A percentile compares a stretch with the other conserved stretches of the same genome.
phyloP scores from a whole-genome alignment of 2,329 filamentous ascomycete genomes.

The Aureobasidium lini region DNA sequence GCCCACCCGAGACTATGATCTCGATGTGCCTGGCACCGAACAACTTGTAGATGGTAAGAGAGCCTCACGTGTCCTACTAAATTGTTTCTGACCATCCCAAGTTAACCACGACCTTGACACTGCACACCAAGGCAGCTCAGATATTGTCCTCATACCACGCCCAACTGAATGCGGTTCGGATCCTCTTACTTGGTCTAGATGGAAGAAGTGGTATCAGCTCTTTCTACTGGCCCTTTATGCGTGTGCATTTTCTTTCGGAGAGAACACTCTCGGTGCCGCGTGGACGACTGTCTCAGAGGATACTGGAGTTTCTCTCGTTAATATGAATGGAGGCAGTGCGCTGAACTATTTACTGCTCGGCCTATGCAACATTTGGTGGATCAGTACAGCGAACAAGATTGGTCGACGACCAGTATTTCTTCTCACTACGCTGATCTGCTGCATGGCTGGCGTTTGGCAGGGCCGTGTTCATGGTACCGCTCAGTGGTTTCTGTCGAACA shows the following conservation, averaged over 20 bases:
- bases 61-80: too few relatives aligned
- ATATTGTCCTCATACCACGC: slow-evolving; percentile 29
- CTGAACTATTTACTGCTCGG: slow-evolving; percentile 36
- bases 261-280: slow-evolving; percentile 36
- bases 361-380: slow-evolving; percentile 37
- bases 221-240: slow-evolving; percentile 35
- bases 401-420: slow-evolving; percentile 35
- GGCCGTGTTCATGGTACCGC: slow-evolving; percentile 23
- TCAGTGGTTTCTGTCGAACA: slow-evolving; percentile 27
- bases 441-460: slow-evolving; percentile 27
- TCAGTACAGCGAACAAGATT: slow-evolving; percentile 28
- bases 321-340: slow-evolving; percentile 36
- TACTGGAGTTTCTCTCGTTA: slow-evolving; percentile 31
- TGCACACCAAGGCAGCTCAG: slow-evolving; percentile 20
- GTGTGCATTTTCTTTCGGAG: slow-evolving; percentile 34
- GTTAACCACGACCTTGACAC: slow-evolving; percentile 17
- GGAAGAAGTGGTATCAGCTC: slow-evolving; percentile 35
- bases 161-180: slow-evolving; percentile 25
- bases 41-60: slow-evolving; percentile 26
- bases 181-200: slow-evolving; percentile 27
- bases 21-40: slow-evolving; percentile 29
- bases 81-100: not conserved
- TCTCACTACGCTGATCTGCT: slow-evolving; percentile 27
- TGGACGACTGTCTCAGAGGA: slow-evolving; percentile 36
- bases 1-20: not conserved